Percentiles rank a stretch among this genome's conserved stretches.
Conservation (phyloP, 2,329 filamentous ascomycete genomes). For the Fusarium sp. region DNA sequence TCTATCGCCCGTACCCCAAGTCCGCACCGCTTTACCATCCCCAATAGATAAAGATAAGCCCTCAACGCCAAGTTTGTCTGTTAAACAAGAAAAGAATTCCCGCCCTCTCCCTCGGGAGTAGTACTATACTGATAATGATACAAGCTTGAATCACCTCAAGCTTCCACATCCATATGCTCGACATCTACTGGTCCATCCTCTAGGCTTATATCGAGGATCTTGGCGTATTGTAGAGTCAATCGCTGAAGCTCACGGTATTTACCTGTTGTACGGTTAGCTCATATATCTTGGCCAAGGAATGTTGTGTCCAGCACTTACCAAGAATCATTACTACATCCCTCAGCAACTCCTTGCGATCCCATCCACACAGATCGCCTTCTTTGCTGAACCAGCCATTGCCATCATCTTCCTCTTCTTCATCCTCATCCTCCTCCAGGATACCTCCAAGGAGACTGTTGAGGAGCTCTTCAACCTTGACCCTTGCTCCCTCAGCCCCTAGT, state of each 20-base stretch:
- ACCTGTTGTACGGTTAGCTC: slow-evolving; percentile 64
- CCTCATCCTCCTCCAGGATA: slow-evolving; percentile 68
- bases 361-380: slow-evolving; percentile 84
- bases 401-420: slow-evolving; percentile 50
- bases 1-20: slow-evolving; percentile 27
- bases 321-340: slow-evolving; percentile 93
- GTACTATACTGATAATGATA: slow-evolving; percentile 41
- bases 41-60: slow-evolving; percentile 28
- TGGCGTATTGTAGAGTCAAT: slow-evolving; percentile 93
- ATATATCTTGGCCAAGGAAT: neutral
- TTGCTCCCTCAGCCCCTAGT: slow-evolving; percentile 87
- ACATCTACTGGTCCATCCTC: slow-evolving; percentile 59
- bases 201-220: slow-evolving; percentile 74
- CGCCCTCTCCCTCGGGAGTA: neutral
- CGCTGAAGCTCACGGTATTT: slow-evolving; percentile 96
- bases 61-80: slow-evolving; percentile 33
- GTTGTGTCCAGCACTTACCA: slow-evolving; percentile 66
- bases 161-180: slow-evolving; percentile 58
- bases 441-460: slow-evolving; percentile 84
- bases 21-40: slow-evolving; percentile 20
- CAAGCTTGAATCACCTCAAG: slow-evolving; percentile 39
- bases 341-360: slow-evolving; percentile 86
- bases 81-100: slow-evolving; percentile 26
- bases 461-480: slow-evolving; percentile 92
- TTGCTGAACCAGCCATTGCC: slow-evolving; percentile 72